Evolutionary conservation across 2,329 filamentous ascomycete genomes (phyloP).

Genomic region (Aspergillus pseudotamarii): DNA sequence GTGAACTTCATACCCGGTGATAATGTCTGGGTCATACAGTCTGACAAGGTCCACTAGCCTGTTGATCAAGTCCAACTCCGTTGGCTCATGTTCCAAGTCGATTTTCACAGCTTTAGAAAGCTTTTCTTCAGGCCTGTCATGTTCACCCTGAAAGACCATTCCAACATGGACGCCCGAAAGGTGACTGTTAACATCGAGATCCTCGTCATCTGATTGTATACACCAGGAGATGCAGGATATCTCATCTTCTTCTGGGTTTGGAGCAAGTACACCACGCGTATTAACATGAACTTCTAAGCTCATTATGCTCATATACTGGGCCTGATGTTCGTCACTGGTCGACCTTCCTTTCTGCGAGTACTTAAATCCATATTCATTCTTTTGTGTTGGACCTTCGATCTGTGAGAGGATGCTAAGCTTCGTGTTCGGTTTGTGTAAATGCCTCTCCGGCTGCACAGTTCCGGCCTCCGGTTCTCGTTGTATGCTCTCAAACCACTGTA

Average conservation of each 20-base stretch:
- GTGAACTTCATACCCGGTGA: constrained; percentile 94
- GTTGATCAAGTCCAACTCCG: constrained; percentile 82
- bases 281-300: constrained; percentile 92
- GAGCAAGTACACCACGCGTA: constrained; percentile 75
- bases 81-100: constrained; percentile 72
- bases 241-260: constrained; percentile 89
- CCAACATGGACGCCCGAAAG: constrained; percentile 64
- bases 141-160: constrained; percentile 70
- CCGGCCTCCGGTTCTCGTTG: constrained; percentile 20
- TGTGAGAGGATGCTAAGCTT: constrained; percentile 66
- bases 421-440: constrained; percentile 17
- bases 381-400: constrained; percentile 85
- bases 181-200: constrained; percentile 52
- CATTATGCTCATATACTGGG: constrained; percentile 95
- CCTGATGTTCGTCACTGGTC: constrained; percentile 78
- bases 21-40: constrained; percentile 81
- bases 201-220: constrained; percentile 73
- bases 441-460: constrained; percentile 9
- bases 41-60: constrained; percentile 87
- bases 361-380: constrained; percentile 79
- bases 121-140: constrained; percentile 60
- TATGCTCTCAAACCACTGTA: constrained; percentile 63
- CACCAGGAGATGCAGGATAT: constrained; percentile 90
- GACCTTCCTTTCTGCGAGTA: constrained; percentile 77
- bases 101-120: constrained; percentile 64